phyloP scores from a whole-genome alignment of 495 filamentous ascomycete genomes.

The Penicillium soppii region DNA sequence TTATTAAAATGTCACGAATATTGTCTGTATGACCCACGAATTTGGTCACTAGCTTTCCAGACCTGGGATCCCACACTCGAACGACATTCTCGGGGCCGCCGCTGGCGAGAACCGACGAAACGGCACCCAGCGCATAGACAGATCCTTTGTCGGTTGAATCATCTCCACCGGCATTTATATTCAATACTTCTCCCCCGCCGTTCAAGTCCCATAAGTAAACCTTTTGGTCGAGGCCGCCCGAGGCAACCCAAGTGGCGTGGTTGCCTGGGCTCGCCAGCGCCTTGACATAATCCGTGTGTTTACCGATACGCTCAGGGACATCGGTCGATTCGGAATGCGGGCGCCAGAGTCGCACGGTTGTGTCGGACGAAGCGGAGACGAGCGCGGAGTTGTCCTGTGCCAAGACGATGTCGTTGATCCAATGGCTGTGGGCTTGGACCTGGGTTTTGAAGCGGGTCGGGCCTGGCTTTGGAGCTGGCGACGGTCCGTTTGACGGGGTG shows the following conservation, averaged over 20 bases:
- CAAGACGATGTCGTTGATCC: slow-evolving; percentile 96
- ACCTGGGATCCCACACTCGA: slow-evolving; percentile 86
- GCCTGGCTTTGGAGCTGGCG: slow-evolving; percentile 25
- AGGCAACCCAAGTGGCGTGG: slow-evolving; percentile 84
- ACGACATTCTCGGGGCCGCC: slow-evolving; percentile 95
- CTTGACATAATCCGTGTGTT: slow-evolving; percentile 96
- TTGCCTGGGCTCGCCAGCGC: slow-evolving; percentile 75
- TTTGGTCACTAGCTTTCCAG: slow-evolving; percentile 89
- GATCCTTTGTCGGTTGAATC: slow-evolving; percentile 88
- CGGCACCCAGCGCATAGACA: slow-evolving; percentile 83
- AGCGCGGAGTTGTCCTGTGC: slow-evolving; percentile 78
- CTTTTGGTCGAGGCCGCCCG: slow-evolving; percentile 91
- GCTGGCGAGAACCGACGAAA: slow-evolving; percentile 76
- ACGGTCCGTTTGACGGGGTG: slow-evolving; percentile 32
- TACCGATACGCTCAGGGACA: slow-evolving; percentile 78
- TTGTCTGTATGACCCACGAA: slow-evolving; percentile 99
- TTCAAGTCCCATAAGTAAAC: slow-evolving; percentile 92
- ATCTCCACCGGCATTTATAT: slow-evolving; percentile 78
- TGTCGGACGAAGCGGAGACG: slow-evolving; percentile 92
- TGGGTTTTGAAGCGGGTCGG: slow-evolving; percentile 77
- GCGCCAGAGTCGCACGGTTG: slow-evolving; percentile 92
- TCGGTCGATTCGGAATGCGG: slow-evolving; percentile 69
- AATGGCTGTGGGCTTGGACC: slow-evolving; percentile 97
- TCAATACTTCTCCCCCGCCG: slow-evolving; percentile 77
- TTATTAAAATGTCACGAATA: slow-evolving; percentile 85